Conservation (phyloP, 2,329 filamentous ascomycete genomes). For the Alternaria alternata region DNA sequence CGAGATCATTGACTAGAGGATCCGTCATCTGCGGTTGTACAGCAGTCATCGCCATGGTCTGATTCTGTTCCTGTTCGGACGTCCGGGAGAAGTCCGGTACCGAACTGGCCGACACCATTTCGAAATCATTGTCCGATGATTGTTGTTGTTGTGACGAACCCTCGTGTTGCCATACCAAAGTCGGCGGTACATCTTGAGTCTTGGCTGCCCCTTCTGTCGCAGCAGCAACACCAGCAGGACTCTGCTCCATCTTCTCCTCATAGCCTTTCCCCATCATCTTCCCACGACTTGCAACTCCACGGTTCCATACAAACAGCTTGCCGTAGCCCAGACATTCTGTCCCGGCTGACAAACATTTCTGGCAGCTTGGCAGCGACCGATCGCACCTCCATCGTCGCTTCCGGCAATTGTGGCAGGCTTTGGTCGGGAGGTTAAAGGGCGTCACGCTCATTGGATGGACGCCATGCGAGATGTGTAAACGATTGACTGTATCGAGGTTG, state of each 20-base stretch:
- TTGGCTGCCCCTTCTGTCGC: conserved; percentile 37
- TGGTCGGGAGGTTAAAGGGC: conserved; percentile 43
- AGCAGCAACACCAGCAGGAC: conserved; percentile 2
- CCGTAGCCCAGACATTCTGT: conserved; percentile 70
- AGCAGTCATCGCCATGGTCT: conserved; percentile 31
- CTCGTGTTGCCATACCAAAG: conserved; percentile 29
- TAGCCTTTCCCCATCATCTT: conserved; percentile 64
- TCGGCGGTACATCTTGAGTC: conserved; percentile 25
- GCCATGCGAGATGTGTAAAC: conserved; percentile 42
- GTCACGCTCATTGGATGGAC: conserved; percentile 43
- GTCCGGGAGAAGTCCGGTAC: background rate
- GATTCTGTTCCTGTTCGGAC: conserved; percentile 12
- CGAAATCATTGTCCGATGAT: background rate
- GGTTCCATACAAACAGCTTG: conserved; percentile 67
- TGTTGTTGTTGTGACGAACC: conserved; percentile 12
- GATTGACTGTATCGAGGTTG: conserved; percentile 31
- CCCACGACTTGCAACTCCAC: conserved; percentile 60
- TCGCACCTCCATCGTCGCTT: conserved; percentile 69
- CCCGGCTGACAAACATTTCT: conserved; percentile 65
- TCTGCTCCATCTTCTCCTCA: conserved; percentile 42
- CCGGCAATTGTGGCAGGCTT: conserved; percentile 69
- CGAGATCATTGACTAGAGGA: conserved; percentile 64
- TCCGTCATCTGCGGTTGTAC: conserved; percentile 59
- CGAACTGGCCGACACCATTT: background rate
- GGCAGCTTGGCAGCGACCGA: conserved; percentile 65